Percentiles rank a stretch among this genome's conserved stretches.
phyloP scores from a whole-genome alignment of 2,329 filamentous ascomycete species.

The Cladophialophora yegresii region DNA sequence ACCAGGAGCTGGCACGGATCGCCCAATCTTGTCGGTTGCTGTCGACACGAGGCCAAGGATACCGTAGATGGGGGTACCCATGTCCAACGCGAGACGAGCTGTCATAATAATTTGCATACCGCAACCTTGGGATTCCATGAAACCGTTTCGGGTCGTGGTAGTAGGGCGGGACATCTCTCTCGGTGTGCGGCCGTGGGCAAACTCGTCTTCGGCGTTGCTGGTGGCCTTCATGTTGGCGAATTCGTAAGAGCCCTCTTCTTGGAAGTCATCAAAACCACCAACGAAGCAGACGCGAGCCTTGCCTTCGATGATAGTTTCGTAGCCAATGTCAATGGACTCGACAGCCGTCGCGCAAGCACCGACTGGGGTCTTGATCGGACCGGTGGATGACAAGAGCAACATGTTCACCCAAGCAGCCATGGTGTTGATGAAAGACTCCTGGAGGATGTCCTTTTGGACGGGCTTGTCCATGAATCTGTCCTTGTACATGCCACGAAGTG shows the following conservation, averaged over 20 bases:
- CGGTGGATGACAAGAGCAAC: conserved; percentile 93
- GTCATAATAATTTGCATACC: conserved; percentile 99
- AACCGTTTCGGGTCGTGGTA: conserved; percentile 93
- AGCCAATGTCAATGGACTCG: conserved; percentile 95
- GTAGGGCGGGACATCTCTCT: conserved; percentile 97
- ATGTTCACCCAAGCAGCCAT: conserved; percentile 99
- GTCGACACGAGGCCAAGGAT: conserved; percentile 90
- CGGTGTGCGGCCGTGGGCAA: conserved; percentile 90
- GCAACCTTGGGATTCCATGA: conserved; percentile 99
- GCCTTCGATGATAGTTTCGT: conserved; percentile 97
- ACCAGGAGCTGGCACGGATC: conserved; percentile 92
- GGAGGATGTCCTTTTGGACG: conserved; percentile 96
- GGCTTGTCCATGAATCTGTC: conserved; percentile 96
- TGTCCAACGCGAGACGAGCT: conserved; percentile 89
- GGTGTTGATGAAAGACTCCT: conserved; percentile 99
- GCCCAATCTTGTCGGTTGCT: conserved; percentile 98
- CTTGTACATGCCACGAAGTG: conserved; percentile 96
- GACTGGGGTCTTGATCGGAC: conserved; percentile 97
- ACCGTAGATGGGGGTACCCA: conserved; percentile 98
- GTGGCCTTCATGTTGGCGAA: conserved; percentile 99
- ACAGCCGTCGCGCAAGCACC: conserved; percentile 97
- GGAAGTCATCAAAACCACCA: conserved; percentile 98
- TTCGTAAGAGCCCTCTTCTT: conserved; percentile 98
- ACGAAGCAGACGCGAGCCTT: conserved; percentile 98
- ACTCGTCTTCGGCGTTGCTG: conserved; percentile 95